Evolutionary conservation across 768 basidiomycete genomes (phyloP).

Genomic region (Trametes sanguinea): DNA sequence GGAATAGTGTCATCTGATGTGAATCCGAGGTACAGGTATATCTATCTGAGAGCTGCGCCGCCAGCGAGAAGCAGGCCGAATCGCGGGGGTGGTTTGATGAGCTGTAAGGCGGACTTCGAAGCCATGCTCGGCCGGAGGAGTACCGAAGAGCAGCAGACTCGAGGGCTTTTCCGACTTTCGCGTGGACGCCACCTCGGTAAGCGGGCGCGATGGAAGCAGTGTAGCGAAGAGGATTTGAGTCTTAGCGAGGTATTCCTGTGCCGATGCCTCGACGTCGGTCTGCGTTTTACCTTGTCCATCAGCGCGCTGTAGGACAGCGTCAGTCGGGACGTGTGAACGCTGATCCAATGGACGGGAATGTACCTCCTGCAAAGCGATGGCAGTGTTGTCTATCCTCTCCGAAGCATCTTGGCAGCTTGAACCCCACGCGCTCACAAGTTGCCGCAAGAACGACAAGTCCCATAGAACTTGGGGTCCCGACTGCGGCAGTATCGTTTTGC

Average conservation of each 20-base stretch:
- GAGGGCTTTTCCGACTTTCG: slow-evolving; percentile 32
- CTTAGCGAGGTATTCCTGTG: slow-evolving; percentile 50
- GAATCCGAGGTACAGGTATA: background rate
- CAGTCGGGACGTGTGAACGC: background rate
- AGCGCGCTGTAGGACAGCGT: background rate
- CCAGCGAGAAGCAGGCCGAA: slow-evolving; percentile 76
- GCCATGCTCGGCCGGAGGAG: slow-evolving; percentile 52
- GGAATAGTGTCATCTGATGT: background rate
- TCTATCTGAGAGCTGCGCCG: slow-evolving; percentile 36
- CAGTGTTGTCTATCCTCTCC: slow-evolving; percentile 3
- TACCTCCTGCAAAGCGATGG: slow-evolving; percentile 10
- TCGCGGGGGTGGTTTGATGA: slow-evolving; percentile 71
- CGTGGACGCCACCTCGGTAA: background rate
- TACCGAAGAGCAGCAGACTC: slow-evolving; percentile 53
- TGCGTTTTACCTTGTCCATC: background rate
- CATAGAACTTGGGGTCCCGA: slow-evolving; percentile 5
- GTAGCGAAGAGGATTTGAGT: slow-evolving; percentile 64
- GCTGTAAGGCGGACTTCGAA: slow-evolving; percentile 61
- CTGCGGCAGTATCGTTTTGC: background rate
- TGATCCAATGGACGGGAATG: background rate
- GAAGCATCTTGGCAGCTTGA: background rate
- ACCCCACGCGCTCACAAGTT: slow-evolving; percentile 19
- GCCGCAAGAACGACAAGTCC: slow-evolving; percentile 26
- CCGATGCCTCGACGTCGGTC: background rate
- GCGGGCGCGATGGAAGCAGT: slow-evolving; percentile 47